These are phyloP conservation scores for Penicillium concentricum DNA, from an alignment of 2,329 filamentous ascomycete genomes.

Conservation along the genomic window DNA sequence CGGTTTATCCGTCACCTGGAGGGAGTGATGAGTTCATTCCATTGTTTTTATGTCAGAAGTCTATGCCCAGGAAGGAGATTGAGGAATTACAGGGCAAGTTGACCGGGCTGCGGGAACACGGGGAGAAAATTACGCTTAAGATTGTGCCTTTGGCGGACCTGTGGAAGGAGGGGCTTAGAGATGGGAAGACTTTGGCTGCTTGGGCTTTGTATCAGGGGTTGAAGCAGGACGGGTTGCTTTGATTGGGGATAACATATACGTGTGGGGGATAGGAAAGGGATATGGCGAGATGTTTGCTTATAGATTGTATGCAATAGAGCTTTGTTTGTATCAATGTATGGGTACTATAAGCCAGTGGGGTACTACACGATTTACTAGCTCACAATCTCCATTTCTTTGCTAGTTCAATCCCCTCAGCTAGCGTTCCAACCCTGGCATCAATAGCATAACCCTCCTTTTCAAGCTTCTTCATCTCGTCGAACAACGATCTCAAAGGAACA, in stretches of 20 bases:
- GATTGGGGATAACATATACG: not conserved
- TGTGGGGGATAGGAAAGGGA: too few relatives aligned
- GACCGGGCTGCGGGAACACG: slow-evolving; percentile 55
- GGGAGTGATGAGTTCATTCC: slow-evolving; percentile 61
- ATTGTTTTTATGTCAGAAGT: slow-evolving; percentile 56
- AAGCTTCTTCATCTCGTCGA: slow-evolving; percentile 64
- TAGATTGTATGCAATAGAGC: not conserved
- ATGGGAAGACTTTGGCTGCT: slow-evolving; percentile 57
- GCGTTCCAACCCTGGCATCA: slow-evolving; percentile 72
- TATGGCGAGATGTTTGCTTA: not conserved
- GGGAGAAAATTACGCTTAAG: slow-evolving; percentile 60
- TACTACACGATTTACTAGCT: not conserved
- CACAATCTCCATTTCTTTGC: slow-evolving; percentile 52
- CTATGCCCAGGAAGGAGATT: slow-evolving; percentile 49
- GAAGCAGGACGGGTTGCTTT: slow-evolving; percentile 48
- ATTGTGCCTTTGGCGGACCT: slow-evolving; percentile 51
- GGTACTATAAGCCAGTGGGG: not conserved
- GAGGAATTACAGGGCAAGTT: slow-evolving; percentile 52
- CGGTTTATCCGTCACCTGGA: slow-evolving; percentile 55
- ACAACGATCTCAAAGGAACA: slow-evolving; percentile 63
- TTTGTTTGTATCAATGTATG: not conserved
- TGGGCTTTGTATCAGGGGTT: slow-evolving; percentile 57
- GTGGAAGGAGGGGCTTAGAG: slow-evolving; percentile 56
- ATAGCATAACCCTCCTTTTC: slow-evolving; percentile 73
- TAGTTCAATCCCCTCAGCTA: slow-evolving; percentile 76